Evolutionary conservation across 2,329 filamentous ascomycete species (phyloP).

Genomic region (Ascomycota sp.): DNA sequence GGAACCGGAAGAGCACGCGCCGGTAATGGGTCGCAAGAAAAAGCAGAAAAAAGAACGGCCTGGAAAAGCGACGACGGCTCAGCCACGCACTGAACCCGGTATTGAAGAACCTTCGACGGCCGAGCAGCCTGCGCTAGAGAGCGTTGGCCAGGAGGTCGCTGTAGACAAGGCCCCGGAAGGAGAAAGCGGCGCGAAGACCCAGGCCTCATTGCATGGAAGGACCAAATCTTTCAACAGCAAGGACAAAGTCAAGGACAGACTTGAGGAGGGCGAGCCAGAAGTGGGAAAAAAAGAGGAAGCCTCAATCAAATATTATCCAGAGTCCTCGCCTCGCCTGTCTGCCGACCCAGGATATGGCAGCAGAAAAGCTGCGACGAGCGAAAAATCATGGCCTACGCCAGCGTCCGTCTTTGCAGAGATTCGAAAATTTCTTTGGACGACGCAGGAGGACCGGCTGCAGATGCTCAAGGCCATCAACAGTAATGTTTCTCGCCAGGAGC

Average conservation of each 20-base stretch:
- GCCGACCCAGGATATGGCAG: slow-evolving; percentile 5
- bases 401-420: slow-evolving; percentile 16
- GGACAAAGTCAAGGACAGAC: slow-evolving; percentile 7
- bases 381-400: slow-evolving; percentile 13
- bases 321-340: slow-evolving; percentile 4
- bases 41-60: slow-evolving; percentile 61
- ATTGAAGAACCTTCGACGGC: slow-evolving; percentile 3
- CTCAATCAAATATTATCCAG: not conserved
- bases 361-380: slow-evolving; percentile 5
- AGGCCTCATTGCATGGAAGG: slow-evolving; percentile 11
- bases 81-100: slow-evolving; percentile 2
- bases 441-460: slow-evolving; percentile 13
- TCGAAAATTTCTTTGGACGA: slow-evolving; percentile 12
- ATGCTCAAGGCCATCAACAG: slow-evolving; percentile 16
- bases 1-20: slow-evolving; percentile 41
- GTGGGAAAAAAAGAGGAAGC: not conserved
- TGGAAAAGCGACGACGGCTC: slow-evolving; percentile 5
- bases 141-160: not conserved
- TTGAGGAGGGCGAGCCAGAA: slow-evolving; percentile 2
- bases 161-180: slow-evolving; percentile 3
- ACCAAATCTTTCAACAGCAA: slow-evolving; percentile 8
- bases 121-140: slow-evolving; percentile 1
- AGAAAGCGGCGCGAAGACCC: slow-evolving; percentile 8
- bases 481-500: slow-evolving; percentile 10
- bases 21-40: slow-evolving; percentile 63